Percentiles rank a stretch among this genome's conserved stretches.
phyloP scores from a whole-genome alignment of 2,329 filamentous ascomycete genomes.

The Myriosclerotinia curreyana region DNA sequence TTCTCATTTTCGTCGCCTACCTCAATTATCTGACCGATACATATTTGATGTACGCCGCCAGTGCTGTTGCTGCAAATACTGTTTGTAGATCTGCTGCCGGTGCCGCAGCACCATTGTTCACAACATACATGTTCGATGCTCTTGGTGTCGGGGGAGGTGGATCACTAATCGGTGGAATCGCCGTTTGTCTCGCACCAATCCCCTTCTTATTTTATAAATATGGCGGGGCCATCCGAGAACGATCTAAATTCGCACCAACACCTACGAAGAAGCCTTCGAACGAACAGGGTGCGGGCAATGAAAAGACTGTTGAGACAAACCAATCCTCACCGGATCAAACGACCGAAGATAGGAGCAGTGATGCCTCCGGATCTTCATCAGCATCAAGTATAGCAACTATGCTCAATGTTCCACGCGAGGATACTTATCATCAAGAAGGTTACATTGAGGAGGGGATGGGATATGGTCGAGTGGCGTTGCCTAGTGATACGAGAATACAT shows the following conservation, averaged over 20 bases:
- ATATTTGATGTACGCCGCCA: slow-evolving; percentile 44
- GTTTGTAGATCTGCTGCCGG: slow-evolving; percentile 62
- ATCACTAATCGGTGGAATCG: slow-evolving; percentile 49
- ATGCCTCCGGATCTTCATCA: slow-evolving; percentile 32
- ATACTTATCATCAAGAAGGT: slow-evolving; percentile 18
- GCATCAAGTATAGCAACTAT: slow-evolving; percentile 47
- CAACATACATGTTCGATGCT: slow-evolving; percentile 45
- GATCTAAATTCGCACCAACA: slow-evolving; percentile 37
- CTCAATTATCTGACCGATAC: slow-evolving; percentile 52
- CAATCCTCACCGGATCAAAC: slow-evolving; percentile 1
- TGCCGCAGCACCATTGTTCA: slow-evolving; percentile 61
- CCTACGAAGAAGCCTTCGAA: not conserved
- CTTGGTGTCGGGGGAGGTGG: slow-evolving; percentile 53
- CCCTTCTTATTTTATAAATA: slow-evolving; percentile 38
- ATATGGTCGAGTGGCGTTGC: slow-evolving; percentile 7
- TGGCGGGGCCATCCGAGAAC: slow-evolving; percentile 34
- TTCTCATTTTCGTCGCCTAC: slow-evolving; percentile 53
- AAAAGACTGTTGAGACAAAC: not conserved
- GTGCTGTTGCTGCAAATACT: slow-evolving; percentile 59
- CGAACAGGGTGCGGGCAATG: not conserved
- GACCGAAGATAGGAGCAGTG: not conserved
- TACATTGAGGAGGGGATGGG: slow-evolving; percentile 20
- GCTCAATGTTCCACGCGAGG: slow-evolving; percentile 30
- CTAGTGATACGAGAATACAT: slow-evolving; percentile 6
- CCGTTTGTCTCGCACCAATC: slow-evolving; percentile 41